phyloP scores from a whole-genome alignment of 2,329 filamentous ascomycete genomes.

The Alternaria brassicicola region DNA sequence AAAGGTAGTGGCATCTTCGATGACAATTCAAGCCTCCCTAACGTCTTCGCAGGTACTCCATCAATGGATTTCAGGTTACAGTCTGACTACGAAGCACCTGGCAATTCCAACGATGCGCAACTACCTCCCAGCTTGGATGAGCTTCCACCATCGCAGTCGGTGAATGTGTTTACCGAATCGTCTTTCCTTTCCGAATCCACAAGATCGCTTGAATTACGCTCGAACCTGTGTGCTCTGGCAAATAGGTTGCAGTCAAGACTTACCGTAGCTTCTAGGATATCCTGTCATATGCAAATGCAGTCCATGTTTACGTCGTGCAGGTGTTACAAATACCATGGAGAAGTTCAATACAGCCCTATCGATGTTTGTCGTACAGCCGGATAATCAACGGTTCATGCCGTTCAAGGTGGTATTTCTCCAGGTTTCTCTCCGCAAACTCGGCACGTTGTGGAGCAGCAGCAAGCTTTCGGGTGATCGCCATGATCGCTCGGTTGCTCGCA shows the following conservation, averaged over 20 bases:
- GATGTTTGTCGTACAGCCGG: background rate
- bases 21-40: background rate
- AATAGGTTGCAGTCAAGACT: constrained; percentile 16
- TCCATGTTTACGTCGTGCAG: background rate
- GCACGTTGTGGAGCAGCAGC: background rate
- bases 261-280: constrained; percentile 18
- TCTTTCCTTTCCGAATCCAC: background rate
- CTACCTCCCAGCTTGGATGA: background rate
- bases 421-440: background rate
- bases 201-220: background rate
- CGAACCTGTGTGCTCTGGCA: constrained; percentile 12
- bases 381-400: background rate
- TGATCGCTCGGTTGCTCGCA: constrained; percentile 1
- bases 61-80: background rate
- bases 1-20: background rate
- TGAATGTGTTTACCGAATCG: background rate
- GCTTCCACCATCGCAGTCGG: background rate
- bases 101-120: background rate
- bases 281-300: constrained; percentile 4
- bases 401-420: background rate
- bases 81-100: background rate
- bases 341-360: background rate
- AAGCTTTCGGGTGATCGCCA: background rate
- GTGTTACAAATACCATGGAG: background rate
- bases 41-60: background rate